phyloP scores from a whole-genome alignment of 1,284 basidiomycete species.

The Caloboletus inedulis region DNA sequence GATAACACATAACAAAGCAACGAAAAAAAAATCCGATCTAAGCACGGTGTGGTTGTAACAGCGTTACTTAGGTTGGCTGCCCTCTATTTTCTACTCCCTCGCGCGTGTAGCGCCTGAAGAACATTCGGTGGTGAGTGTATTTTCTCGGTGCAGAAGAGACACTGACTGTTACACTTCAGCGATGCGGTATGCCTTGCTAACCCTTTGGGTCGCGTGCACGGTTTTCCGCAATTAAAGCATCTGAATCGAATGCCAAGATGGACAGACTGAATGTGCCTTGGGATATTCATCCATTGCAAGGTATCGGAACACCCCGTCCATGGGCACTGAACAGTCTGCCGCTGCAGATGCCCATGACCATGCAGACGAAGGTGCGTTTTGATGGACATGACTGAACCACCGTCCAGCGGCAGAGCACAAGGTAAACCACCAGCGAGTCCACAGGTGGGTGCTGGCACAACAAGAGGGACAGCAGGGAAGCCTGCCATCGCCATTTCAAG shows the following conservation, averaged over 20 bases:
- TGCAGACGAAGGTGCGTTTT: conserved; percentile 8
- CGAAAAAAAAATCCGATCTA: too few relatives aligned
- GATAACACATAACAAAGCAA: background rate
- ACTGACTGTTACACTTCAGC: conserved; percentile 8
- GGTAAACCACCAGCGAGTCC: background rate
- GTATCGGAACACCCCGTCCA: conserved; percentile 11
- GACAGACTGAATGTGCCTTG: conserved; percentile 16
- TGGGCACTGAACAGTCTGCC: conserved; percentile 8
- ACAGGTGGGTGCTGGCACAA: background rate
- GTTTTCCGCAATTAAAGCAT: conserved; percentile 13
- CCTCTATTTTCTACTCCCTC: background rate
- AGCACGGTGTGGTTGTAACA: too few relatives aligned
- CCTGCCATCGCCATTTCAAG: background rate
- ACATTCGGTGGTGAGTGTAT: background rate
- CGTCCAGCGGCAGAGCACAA: conserved; percentile 9
- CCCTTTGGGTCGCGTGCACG: conserved; percentile 1
- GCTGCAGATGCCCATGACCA: conserved; percentile 9
- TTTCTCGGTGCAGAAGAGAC: background rate
- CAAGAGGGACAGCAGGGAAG: background rate
- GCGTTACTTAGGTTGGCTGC: background rate
- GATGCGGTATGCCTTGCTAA: conserved; percentile 9
- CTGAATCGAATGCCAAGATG: conserved; percentile 12
- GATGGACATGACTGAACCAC: conserved; percentile 6
- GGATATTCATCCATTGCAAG: conserved; percentile 13
- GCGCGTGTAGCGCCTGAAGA: background rate